Conservation (phyloP, 176 grass and related monocot species). For the Juncus inflexus region DNA sequence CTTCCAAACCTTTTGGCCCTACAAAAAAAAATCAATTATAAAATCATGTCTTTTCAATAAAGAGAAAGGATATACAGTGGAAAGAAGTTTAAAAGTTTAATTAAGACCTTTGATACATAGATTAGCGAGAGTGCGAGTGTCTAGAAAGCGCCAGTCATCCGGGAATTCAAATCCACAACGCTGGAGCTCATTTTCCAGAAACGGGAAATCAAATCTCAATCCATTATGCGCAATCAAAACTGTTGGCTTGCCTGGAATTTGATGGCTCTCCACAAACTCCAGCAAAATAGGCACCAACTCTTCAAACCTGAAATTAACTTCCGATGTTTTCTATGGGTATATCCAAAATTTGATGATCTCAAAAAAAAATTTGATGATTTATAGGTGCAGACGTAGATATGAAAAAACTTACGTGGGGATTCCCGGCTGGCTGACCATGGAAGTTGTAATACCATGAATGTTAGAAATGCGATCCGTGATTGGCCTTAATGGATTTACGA, state of each 20-base stretch:
- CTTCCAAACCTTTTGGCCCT: too few relatives aligned
- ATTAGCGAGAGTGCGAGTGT: slow-evolving; percentile 32
- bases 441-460: slow-evolving; percentile 55
- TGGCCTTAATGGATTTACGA: slow-evolving; percentile 52
- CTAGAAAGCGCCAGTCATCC: slow-evolving; percentile 58
- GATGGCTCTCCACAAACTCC: slow-evolving; percentile 50
- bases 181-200: slow-evolving; percentile 54
- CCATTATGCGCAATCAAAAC: slow-evolving; percentile 78
- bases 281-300: slow-evolving; percentile 60
- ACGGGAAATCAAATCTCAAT: slow-evolving; percentile 50
- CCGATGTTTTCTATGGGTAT: too few relatives aligned
- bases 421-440: slow-evolving; percentile 50
- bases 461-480: slow-evolving; percentile 26
- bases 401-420: slow-evolving; percentile 57
- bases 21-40: too few relatives aligned
- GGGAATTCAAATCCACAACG: slow-evolving; percentile 55
- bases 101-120: too few relatives aligned
- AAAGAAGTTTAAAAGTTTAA: too few relatives aligned
- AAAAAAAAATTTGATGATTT: too few relatives aligned
- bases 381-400: background rate
- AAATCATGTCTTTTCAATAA: too few relatives aligned
- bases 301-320: slow-evolving; percentile 41
- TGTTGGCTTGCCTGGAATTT: slow-evolving; percentile 58
- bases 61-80: too few relatives aligned
- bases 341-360: too few relatives aligned